Base-by-base conservation (phyloP, 345 rosid genomes). In the Gossypium turneri region DNA sequence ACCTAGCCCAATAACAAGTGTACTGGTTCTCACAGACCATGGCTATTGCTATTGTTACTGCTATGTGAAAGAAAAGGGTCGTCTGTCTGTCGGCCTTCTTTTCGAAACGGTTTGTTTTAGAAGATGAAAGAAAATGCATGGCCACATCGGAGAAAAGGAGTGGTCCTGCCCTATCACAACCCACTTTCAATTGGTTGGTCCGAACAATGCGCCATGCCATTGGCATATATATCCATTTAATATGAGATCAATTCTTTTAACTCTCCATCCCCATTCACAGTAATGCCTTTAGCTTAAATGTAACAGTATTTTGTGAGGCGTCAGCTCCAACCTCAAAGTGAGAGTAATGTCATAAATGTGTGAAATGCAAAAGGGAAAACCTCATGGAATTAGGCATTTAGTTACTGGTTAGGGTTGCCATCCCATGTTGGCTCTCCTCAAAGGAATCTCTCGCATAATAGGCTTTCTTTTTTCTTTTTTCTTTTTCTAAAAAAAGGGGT, bases 31-130 rank as follows among this genome's bases (percentile, higher is more conserved):
- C 22, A 48, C 73, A 12, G 17, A 29, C 34, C 34, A 0, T 29
- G 34, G 34, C 0, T 29, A 29, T 29, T 29, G 4, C 34, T 29
- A 29, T 29, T 29, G 34, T 29, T 29, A 29, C 3, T 56, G 22
- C n/a, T 9, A 25, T 45, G 67, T 15, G 1, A 67, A 55, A 48
- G 6, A 3, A 67, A 55, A 48, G 6, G 56, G 52, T 11, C 29
- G 17, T 47, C 34, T 29, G 34, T 52, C 43, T n/a, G 59, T 17
- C 27, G 72, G 20, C 41, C 34, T 34, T 41, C 38, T 55, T 73
- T 80, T 73, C 17, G 57, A n/a, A 67, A 75, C 76, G 67, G 74
- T 43, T 43, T 7, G 34, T n/a, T 72, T 73, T 53, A 12, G 58
- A 72, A 64, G 64, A 27, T 66, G 11, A 50, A 76, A 75, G 25